A percentile compares a stretch with the other conserved stretches of the same genome.
Evolutionary conservation across 78 protist species (phyloP).

Genomic region (Tieghemostelium lacteum): DNA sequence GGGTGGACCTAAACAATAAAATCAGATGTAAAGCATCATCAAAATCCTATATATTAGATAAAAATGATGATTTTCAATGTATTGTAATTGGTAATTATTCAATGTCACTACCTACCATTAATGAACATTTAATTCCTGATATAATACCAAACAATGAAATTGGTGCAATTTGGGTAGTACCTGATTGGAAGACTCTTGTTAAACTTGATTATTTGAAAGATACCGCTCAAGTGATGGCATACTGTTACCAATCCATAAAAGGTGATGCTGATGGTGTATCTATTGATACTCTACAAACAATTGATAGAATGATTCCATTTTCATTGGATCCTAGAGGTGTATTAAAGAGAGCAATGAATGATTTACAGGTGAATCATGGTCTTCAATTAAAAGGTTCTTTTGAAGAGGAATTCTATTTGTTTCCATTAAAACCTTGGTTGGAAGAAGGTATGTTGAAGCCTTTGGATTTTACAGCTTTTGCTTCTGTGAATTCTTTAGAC

Average conservation of each 20-base stretch:
- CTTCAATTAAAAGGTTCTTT: constrained; percentile 28
- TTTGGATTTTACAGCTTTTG: constrained; percentile 16
- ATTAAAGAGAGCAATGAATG: constrained; percentile 8
- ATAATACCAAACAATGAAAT: not conserved
- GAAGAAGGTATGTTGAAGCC: not conserved
- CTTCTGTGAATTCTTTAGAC: constrained; percentile 6
- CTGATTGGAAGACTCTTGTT: constrained; percentile 6
- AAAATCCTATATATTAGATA: constrained; percentile 1
- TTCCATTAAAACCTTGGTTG: not conserved
- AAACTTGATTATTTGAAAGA: not conserved
- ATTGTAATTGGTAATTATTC: constrained; percentile 8
- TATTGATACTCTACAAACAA: not conserved
- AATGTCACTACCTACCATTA: not conserved
- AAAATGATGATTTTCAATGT: not conserved
- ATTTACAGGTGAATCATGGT: not conserved
- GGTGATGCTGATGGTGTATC: not conserved
- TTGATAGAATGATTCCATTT: no score
- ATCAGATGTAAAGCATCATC: constrained; percentile 23
- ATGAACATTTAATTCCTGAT: not conserved
- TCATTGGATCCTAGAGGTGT: not conserved
- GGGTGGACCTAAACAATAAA: constrained; percentile 25
- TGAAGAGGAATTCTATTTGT: constrained; percentile 58
- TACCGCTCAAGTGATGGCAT: constrained; percentile 22
- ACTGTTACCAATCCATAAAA: not conserved
- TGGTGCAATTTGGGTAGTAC: constrained; percentile 42